Conservation (phyloP, 2,329 filamentous ascomycete species). For the Fusarium cyanostomum region DNA sequence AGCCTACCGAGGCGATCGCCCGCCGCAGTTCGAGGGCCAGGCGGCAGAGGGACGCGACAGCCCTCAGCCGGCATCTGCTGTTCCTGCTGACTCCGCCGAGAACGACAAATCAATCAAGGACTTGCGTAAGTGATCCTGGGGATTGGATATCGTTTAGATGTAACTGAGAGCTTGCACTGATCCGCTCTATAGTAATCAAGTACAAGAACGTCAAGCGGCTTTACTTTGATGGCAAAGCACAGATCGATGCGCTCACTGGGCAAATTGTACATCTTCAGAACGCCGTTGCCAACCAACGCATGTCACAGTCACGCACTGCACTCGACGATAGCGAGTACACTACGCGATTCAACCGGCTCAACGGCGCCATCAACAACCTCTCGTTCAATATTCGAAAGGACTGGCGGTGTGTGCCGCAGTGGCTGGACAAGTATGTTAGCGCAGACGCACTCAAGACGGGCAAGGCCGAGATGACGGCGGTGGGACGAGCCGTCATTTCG, state of each 20-base stretch:
- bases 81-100: slow-evolving; percentile 52
- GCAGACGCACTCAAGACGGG: slow-evolving; percentile 85
- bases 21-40: slow-evolving; percentile 57
- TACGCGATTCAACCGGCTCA: slow-evolving; percentile 87
- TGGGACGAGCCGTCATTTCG: slow-evolving; percentile 88
- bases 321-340: slow-evolving; percentile 95
- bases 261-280: slow-evolving; percentile 97
- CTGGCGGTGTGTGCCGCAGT: slow-evolving; percentile 83
- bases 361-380: slow-evolving; percentile 93
- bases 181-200: slow-evolving; percentile 75
- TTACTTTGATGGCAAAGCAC: slow-evolving; percentile 94
- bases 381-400: slow-evolving; percentile 97
- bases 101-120: slow-evolving; percentile 67
- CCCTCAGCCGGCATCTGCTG: slow-evolving; percentile 59
- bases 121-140: slow-evolving; percentile 55
- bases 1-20: slow-evolving; percentile 53
- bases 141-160: neutral
- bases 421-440: slow-evolving; percentile 84
- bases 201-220: slow-evolving; percentile 98
- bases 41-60: slow-evolving; percentile 63
- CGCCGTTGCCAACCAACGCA: slow-evolving; percentile 93
- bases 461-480: slow-evolving; percentile 97
- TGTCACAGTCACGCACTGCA: slow-evolving; percentile 92
- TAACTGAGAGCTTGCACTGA: slow-evolving; percentile 10
- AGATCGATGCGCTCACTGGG: slow-evolving; percentile 86